Percentiles rank a stretch among this genome's conserved stretches.
These are phyloP conservation scores for Mycena alexandri DNA, from an alignment of 768 basidiomycete species.

Conservation along the genomic window DNA sequence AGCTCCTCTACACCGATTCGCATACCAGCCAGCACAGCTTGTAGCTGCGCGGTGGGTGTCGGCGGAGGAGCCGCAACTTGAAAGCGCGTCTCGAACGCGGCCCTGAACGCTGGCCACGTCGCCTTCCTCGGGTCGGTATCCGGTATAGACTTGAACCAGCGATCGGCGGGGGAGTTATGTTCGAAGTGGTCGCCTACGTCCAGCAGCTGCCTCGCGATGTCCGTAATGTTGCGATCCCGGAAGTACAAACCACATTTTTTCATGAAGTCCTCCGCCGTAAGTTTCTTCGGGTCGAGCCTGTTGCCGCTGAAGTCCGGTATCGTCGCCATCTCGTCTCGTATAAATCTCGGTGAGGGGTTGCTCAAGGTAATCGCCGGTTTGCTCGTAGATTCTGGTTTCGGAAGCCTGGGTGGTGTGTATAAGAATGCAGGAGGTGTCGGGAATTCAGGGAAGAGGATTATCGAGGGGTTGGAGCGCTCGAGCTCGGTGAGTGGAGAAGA, in stretches of 20 bases:
- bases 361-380: too few species aligned
- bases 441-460: too few species aligned
- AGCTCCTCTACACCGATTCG: not conserved
- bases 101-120: not conserved
- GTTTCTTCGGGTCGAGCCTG: not conserved
- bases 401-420: too few species aligned
- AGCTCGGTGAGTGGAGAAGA: too few species aligned
- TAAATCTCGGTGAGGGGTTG: too few species aligned
- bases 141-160: not conserved
- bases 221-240: not conserved
- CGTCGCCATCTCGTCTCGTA: too few species aligned
- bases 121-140: not conserved
- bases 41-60: constrained; percentile 10
- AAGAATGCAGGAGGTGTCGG: too few species aligned
- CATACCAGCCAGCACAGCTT: constrained; percentile 14
- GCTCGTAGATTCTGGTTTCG: too few species aligned
- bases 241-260: not conserved
- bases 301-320: too few species aligned
- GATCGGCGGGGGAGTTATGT: not conserved
- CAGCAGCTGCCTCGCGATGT: not conserved
- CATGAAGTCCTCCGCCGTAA: not conserved
- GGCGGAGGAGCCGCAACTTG: not conserved
- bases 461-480: too few species aligned
- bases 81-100: not conserved
- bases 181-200: constrained; percentile 1